Evolutionary conservation across 257 asterid genomes (phyloP).

Genomic region (Solanum ahanhuiri): DNA sequence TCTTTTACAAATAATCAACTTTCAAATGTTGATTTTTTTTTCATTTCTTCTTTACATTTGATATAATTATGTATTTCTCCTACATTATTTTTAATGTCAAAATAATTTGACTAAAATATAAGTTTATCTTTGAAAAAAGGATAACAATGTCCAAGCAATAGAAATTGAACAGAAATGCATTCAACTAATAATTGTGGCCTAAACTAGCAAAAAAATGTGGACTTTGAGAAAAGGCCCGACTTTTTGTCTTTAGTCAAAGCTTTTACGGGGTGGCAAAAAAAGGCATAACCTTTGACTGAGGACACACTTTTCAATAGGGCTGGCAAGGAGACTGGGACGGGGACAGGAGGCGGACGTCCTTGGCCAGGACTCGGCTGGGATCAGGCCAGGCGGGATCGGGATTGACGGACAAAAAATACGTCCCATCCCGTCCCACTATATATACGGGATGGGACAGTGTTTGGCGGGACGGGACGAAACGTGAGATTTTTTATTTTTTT

Average conservation of each 20-base stretch:
- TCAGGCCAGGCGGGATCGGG: no score
- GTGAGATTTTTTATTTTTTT: no score
- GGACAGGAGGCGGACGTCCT: no score
- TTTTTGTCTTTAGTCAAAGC: neutral
- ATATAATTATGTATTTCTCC: neutral
- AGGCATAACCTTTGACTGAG: neutral
- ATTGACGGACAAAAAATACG: no score
- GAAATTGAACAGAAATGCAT: no score
- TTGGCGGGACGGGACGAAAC: no score
- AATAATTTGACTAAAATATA: no score
- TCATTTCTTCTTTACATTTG: neutral
- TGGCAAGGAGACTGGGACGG: no score
- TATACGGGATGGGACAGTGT: no score
- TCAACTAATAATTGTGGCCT: neutral
- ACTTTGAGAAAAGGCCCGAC: neutral
- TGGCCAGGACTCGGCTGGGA: no score
- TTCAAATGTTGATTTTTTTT: neutral
- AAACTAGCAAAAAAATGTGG: neutral
- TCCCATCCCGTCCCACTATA: no score
- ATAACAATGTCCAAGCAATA: neutral
- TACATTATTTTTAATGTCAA: neutral
- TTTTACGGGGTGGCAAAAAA: neutral
- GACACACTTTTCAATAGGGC: neutral
- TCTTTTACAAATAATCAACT: no score
- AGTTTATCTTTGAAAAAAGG: neutral